Evolutionary conservation across 176 grass and related monocot species (phyloP).

Genomic region (Musa acuminata): DNA sequence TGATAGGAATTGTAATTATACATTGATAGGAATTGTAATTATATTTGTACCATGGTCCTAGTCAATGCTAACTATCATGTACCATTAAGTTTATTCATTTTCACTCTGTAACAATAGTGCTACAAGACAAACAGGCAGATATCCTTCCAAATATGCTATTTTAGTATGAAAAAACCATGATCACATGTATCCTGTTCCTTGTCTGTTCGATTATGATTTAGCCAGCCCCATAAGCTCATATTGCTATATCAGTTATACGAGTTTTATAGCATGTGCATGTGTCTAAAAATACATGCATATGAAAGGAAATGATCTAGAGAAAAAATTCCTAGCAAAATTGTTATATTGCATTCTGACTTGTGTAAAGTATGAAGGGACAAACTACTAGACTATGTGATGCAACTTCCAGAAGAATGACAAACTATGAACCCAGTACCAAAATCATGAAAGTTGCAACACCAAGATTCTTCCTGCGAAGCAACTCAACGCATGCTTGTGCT

Average conservation of each 20-base stretch:
- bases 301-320: not conserved
- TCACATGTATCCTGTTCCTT: not conserved
- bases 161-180: not conserved
- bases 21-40: too few species aligned
- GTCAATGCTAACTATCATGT: not conserved
- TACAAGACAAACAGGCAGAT: not conserved
- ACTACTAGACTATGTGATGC: too few species aligned
- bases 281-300: not conserved
- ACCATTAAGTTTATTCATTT: not conserved
- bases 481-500: slow-evolving; percentile 84
- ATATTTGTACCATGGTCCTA: not conserved
- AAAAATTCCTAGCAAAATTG: not conserved
- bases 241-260: not conserved
- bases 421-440: slow-evolving; percentile 35
- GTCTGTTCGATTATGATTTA: too few species aligned
- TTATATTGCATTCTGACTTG: not conserved
- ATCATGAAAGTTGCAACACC: slow-evolving; percentile 90
- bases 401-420: not conserved
- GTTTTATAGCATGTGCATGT: not conserved
- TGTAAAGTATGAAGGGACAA: too few species aligned
- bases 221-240: not conserved
- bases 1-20: too few species aligned
- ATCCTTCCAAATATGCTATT: not conserved
- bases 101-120: not conserved
- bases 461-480: slow-evolving; percentile 77